phyloP scores from a whole-genome alignment of 805 yeast species.

The Lachancea waltii region DNA sequence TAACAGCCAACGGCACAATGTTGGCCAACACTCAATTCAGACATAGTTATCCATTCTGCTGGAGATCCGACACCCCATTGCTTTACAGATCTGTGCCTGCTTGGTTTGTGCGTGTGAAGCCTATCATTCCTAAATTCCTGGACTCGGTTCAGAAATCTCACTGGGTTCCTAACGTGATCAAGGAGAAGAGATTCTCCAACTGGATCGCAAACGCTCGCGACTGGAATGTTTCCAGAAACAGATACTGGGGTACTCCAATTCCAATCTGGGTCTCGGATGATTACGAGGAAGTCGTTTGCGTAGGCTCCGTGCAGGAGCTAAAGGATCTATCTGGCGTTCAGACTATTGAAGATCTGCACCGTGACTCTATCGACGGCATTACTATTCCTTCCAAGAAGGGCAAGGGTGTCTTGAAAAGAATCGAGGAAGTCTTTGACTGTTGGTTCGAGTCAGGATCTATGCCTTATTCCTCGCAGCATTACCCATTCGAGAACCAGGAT shows the following conservation, averaged over 20 bases:
- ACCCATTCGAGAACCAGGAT: slow-evolving; percentile 86
- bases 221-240: slow-evolving; percentile 96
- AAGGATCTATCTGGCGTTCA: slow-evolving; percentile 74
- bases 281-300: slow-evolving; percentile 83
- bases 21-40: slow-evolving; percentile 74
- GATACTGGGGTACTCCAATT: slow-evolving; percentile 99
- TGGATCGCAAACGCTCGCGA: slow-evolving; percentile 99
- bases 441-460: slow-evolving; percentile 99
- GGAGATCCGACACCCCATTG: slow-evolving; percentile 99
- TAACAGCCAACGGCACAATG: slow-evolving; percentile 71
- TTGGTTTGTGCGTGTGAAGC: slow-evolving; percentile 92
- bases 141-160: slow-evolving; percentile 76
- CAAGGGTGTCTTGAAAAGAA: slow-evolving; percentile 79
- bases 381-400: slow-evolving; percentile 91
- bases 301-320: slow-evolving; percentile 87
- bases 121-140: slow-evolving; percentile 83
- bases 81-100: slow-evolving; percentile 96
- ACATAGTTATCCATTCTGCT: slow-evolving; percentile 98
- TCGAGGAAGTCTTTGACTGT: slow-evolving; percentile 98
- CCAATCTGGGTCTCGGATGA: slow-evolving; percentile 98
- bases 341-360: slow-evolving; percentile 84
- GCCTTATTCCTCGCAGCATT: slow-evolving; percentile 97
- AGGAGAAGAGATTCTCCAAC: slow-evolving; percentile 92
- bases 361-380: slow-evolving; percentile 84
- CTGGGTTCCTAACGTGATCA: slow-evolving; percentile 91